These are phyloP conservation scores for Ilyonectria destructans DNA, from an alignment of 2,329 filamentous ascomycete genomes.

Conservation along the genomic window DNA sequence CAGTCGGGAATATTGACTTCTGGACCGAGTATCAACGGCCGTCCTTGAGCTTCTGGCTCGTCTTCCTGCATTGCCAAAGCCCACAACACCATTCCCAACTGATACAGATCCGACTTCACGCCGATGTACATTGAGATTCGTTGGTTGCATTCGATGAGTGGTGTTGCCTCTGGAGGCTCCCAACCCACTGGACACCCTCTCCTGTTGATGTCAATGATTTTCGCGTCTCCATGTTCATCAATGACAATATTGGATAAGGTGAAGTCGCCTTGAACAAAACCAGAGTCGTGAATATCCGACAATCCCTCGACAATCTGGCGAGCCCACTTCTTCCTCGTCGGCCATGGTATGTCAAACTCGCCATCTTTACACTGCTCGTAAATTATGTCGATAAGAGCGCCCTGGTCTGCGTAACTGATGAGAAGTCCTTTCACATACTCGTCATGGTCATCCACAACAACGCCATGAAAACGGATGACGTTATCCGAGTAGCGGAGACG, in stretches of 20 bases:
- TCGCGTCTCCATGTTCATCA: slow-evolving; percentile 86
- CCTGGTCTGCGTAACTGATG: slow-evolving; percentile 89
- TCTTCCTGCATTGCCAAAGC: slow-evolving; percentile 89
- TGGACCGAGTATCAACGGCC: slow-evolving; percentile 76
- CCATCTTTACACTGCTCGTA: slow-evolving; percentile 81
- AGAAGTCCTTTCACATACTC: slow-evolving; percentile 88
- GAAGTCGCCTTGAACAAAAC: slow-evolving; percentile 98
- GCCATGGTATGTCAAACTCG: slow-evolving; percentile 75
- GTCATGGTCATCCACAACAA: slow-evolving; percentile 92
- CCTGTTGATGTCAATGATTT: slow-evolving; percentile 98
- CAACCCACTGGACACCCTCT: slow-evolving; percentile 97
- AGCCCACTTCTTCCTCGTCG: slow-evolving; percentile 87
- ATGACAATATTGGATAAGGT: slow-evolving; percentile 98
- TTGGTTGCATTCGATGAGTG: slow-evolving; percentile 89
- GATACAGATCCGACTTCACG: slow-evolving; percentile 96
- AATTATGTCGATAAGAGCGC: slow-evolving; percentile 91
- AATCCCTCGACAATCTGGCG: slow-evolving; percentile 91
- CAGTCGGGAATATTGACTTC: slow-evolving; percentile 81
- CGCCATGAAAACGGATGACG: slow-evolving; percentile 89
- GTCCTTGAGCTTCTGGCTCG: slow-evolving; percentile 85
- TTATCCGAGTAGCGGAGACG: slow-evolving; percentile 80
- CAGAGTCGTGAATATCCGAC: slow-evolving; percentile 93
- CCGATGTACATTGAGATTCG: slow-evolving; percentile 97
- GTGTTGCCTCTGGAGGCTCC: slow-evolving; percentile 94
- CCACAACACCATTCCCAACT: slow-evolving; percentile 98